Evolutionary conservation across 208 protist species (phyloP), one percentile per base, ranked within the genome.

Genomic region (Acanthamoeba sp.): DNA sequence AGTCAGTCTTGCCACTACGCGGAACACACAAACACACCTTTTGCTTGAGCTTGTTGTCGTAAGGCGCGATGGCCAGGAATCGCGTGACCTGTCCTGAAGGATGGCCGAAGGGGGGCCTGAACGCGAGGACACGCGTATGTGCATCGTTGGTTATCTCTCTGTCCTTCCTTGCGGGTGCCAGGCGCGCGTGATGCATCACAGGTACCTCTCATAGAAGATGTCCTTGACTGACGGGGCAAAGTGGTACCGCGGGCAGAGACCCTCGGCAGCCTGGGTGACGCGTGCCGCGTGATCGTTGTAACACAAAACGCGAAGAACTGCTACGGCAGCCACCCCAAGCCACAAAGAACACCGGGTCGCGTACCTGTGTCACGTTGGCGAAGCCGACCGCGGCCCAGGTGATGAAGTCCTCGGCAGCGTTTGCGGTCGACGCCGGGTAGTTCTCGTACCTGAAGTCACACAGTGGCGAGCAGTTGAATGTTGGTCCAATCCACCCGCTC

Each of bases 151-250:
- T n/a, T n/a, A n/a, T n/a, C n/a, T n/a, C n/a, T n/a, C n/a, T n/a
- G n/a, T n/a, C n/a, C n/a, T n/a, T n/a, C n/a, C n/a, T n/a, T n/a
- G n/a, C n/a, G n/a, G n/a, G n/a, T n/a, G n/a, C n/a, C n/a, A n/a
- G n/a, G n/a, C n/a, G n/a, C n/a, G n/a, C n/a, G n/a, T n/a, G n/a
- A n/a, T n/a, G n/a, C n/a, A n/a, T n/a, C n/a, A n/a, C n/a, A n/a
- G n/a, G n/a, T n/a, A 62, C 85, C 85, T n/a, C 27, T 91, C 85
- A 34, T 91, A 91, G 85, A 91, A 91, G 2, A 91, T 40, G 29
- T 62, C 78, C 22, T 29, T 2, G 5, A 24, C 85, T 14, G 48
- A 55, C 36, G 55, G 38, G 12, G 52, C 85, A 71, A 91, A 91
- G 20, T 91, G 85, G 32, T 91, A 91, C 36, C 85, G 50, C 22